Percentiles rank a stretch among this genome's conserved stretches.
Evolutionary conservation across 2,329 filamentous ascomycete species (phyloP).

Genomic region (Talaromyces sp.): DNA sequence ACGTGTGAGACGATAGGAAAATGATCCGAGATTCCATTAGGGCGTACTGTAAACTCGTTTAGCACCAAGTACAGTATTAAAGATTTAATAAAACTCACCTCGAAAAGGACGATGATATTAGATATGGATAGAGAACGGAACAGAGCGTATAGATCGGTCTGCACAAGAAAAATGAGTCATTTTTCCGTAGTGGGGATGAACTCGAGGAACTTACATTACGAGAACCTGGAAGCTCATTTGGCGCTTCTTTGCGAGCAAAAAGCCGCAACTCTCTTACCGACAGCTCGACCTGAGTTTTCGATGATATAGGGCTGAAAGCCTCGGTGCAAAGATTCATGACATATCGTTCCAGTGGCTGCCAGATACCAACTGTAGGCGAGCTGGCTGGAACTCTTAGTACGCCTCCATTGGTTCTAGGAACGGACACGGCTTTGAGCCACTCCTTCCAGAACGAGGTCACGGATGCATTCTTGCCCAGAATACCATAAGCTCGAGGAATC

Average conservation of each 20-base stretch:
- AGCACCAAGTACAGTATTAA: background rate
- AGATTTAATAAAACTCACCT: conserved; percentile 39
- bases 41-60: conserved; percentile 56
- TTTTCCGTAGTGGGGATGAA: background rate
- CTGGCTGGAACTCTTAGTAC: conserved; percentile 78
- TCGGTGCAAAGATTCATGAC: conserved; percentile 96
- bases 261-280: conserved; percentile 82
- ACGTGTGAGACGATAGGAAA: conserved; percentile 87
- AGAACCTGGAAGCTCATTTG: conserved; percentile 87
- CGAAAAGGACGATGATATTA: conserved; percentile 87
- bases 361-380: conserved; percentile 84
- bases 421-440: conserved; percentile 88
- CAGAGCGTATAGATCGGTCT: conserved; percentile 82
- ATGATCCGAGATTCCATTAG: conserved; percentile 93
- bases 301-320: conserved; percentile 84
- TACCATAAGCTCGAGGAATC: conserved; percentile 89
- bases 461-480: conserved; percentile 76
- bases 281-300: conserved; percentile 92
- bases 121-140: conserved; percentile 86
- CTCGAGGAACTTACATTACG: conserved; percentile 51
- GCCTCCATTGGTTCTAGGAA: conserved; percentile 88
- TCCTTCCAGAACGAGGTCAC: conserved; percentile 97
- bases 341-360: conserved; percentile 95
- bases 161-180: background rate
- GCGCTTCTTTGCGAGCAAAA: conserved; percentile 86